A percentile compares a stretch with the other conserved stretches of the same genome.
Conservation (phyloP, 495 filamentous ascomycete species). For the Aspergillus sclerotiicarbonarius region DNA sequence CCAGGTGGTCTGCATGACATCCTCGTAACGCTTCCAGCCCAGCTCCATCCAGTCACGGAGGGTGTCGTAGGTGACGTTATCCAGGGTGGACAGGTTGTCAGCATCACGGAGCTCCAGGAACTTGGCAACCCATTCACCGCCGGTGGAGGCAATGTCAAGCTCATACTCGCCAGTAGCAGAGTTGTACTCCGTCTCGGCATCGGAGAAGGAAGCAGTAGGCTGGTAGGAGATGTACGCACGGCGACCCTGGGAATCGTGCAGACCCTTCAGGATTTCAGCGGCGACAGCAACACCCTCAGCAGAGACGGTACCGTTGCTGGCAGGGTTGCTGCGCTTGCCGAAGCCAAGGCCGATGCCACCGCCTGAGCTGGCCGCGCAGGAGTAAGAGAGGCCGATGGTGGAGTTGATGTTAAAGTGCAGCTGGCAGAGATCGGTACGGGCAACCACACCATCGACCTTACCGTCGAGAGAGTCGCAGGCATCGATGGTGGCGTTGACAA, state of each 20-base stretch:
- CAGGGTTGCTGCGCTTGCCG: slow-evolving; percentile 24
- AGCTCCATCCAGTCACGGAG: slow-evolving; percentile 44
- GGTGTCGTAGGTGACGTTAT: slow-evolving; percentile 49
- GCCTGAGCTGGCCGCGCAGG: slow-evolving; percentile 24
- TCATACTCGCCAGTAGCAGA: slow-evolving; percentile 35
- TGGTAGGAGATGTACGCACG: slow-evolving; percentile 49
- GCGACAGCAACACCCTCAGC: slow-evolving; percentile 38
- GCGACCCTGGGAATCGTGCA: slow-evolving; percentile 41
- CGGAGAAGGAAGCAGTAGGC: slow-evolving; percentile 36
- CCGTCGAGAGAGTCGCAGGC: slow-evolving; percentile 52
- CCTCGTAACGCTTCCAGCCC: slow-evolving; percentile 19
- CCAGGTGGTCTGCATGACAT: slow-evolving; percentile 32
- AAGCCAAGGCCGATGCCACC: neutral
- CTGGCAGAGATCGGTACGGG: slow-evolving; percentile 48
- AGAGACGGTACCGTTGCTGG: slow-evolving; percentile 43
- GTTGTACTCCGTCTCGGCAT: slow-evolving; percentile 44
- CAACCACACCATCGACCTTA: slow-evolving; percentile 45
- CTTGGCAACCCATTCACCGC: slow-evolving; percentile 26
- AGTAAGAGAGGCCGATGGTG: slow-evolving; percentile 43
- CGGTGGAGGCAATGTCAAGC: slow-evolving; percentile 30
- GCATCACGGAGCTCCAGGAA: slow-evolving; percentile 12
- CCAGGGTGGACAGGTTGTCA: slow-evolving; percentile 30
- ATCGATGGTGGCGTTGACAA: slow-evolving; percentile 60
- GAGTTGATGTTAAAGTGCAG: slow-evolving; percentile 36
- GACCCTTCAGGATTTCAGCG: slow-evolving; percentile 39